Conservation (phyloP, 208 protist species). For the Acanthamoeba royreba region DNA sequence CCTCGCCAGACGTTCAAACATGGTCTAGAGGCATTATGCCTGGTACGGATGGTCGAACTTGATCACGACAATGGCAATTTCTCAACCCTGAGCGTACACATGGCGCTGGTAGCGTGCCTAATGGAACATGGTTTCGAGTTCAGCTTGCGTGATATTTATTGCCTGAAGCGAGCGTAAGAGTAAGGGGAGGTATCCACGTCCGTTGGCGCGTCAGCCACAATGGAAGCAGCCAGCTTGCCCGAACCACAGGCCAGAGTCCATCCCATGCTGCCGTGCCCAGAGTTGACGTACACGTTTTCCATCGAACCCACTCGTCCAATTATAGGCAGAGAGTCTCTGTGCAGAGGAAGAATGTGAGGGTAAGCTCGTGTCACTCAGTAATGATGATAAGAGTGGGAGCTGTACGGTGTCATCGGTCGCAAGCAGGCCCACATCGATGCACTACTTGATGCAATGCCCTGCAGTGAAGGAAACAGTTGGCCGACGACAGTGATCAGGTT, state of each 20-base stretch:
- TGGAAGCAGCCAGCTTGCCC: not conserved
- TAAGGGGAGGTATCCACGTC: not conserved
- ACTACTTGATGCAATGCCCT: not conserved
- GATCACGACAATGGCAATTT: too few species aligned
- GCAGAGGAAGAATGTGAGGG: not conserved
- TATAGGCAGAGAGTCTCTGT: slow-evolving; percentile 15
- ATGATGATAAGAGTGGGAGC: not conserved
- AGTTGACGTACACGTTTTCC: slow-evolving; percentile 1
- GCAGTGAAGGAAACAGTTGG: not conserved
- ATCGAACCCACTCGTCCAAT: not conserved
- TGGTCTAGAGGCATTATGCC: too few species aligned
- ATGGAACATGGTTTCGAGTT: too few species aligned
- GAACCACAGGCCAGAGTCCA: slow-evolving; percentile 40
- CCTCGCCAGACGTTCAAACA: too few species aligned
- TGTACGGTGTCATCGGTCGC: slow-evolving; percentile 18
- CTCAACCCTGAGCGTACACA: too few species aligned
- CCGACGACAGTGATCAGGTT: not conserved
- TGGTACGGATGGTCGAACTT: too few species aligned
- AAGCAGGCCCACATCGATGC: not conserved
- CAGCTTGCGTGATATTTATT: not conserved
- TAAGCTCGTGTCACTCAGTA: not conserved
- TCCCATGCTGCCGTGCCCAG: slow-evolving; percentile 28
- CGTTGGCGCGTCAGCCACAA: not conserved
- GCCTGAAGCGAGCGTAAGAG: not conserved
- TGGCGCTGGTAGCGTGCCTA: too few species aligned